These are phyloP conservation scores for Xylaria castorea DNA, from an alignment of 495 filamentous ascomycete species.

Conservation along the genomic window DNA sequence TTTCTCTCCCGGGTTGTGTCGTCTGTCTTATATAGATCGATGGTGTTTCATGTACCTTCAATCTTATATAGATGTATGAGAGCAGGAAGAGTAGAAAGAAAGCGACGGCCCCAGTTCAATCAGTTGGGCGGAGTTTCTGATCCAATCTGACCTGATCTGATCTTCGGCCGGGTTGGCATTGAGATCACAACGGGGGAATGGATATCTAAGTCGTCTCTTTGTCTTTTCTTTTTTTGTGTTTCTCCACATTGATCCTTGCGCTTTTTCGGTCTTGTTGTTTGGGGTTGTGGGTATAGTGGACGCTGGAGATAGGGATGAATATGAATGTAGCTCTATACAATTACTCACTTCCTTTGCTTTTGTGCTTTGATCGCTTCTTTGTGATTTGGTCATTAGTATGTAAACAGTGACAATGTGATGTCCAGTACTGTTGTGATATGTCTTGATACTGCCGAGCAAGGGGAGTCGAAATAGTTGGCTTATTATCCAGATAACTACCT, in stretches of 20 bases:
- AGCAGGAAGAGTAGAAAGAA: conserved; percentile 16
- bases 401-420: neutral
- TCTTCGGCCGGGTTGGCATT: neutral
- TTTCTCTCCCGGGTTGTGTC: neutral
- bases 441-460: neutral
- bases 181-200: neutral
- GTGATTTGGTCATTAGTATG: neutral
- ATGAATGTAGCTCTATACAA: neutral
- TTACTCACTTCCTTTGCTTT: neutral
- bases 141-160: neutral
- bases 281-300: neutral
- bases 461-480: neutral
- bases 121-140: neutral
- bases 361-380: neutral
- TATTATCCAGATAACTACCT: neutral
- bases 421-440: neutral
- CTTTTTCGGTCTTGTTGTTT: neutral
- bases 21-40: conserved; percentile 9
- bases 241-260: neutral
- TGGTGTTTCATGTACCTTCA: neutral
- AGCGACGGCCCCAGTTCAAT: neutral
- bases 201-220: neutral
- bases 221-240: neutral
- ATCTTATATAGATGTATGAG: neutral
- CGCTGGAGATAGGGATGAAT: neutral